phyloP scores from a whole-genome alignment of 352 stramenopile genomes.

The Aphanomyces cochlioides region DNA sequence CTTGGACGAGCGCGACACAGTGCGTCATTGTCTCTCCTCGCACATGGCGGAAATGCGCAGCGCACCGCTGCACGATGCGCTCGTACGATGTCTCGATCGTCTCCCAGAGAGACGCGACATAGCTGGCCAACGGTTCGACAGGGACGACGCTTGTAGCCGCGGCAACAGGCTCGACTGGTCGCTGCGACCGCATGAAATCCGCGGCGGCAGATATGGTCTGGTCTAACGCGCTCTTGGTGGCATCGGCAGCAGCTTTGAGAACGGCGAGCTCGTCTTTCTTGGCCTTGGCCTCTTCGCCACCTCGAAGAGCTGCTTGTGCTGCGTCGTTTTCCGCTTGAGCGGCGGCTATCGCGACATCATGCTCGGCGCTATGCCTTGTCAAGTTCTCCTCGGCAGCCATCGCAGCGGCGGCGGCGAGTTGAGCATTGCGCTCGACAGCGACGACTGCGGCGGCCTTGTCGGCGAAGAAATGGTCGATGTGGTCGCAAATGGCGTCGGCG shows the following conservation, averaged over 20 bases:
- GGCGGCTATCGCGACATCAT: constrained; percentile 40
- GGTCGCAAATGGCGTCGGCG: constrained; percentile 25
- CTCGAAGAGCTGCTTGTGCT: constrained; percentile 42
- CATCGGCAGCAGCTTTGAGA: constrained; percentile 10
- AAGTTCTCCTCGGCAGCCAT: constrained; percentile 40
- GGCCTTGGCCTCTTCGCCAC: constrained; percentile 64
- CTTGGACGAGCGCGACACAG: constrained; percentile 37
- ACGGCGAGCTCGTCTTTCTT: constrained; percentile 63
- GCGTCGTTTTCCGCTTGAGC: constrained; percentile 42
- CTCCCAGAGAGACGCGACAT: constrained; percentile 50
- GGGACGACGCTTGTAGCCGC: constrained; percentile 38
- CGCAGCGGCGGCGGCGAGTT: neutral
- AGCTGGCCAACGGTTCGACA: constrained; percentile 34
- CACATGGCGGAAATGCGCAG: constrained; percentile 36
- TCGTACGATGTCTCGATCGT: constrained; percentile 57
- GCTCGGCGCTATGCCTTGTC: constrained; percentile 35
- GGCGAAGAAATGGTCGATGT: constrained; percentile 32
- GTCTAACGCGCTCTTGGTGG: neutral
- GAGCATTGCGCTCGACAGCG: too few species aligned
- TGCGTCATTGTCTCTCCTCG: constrained; percentile 31
- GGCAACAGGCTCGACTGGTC: neutral
- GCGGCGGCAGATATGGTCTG: constrained; percentile 7
- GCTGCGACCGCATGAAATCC: constrained; percentile 37
- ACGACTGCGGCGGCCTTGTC: constrained; percentile 19
- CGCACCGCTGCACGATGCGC: constrained; percentile 44